phyloP scores from a whole-genome alignment of 1,284 basidiomycete genomes.

The Polyporus tsugae region DNA sequence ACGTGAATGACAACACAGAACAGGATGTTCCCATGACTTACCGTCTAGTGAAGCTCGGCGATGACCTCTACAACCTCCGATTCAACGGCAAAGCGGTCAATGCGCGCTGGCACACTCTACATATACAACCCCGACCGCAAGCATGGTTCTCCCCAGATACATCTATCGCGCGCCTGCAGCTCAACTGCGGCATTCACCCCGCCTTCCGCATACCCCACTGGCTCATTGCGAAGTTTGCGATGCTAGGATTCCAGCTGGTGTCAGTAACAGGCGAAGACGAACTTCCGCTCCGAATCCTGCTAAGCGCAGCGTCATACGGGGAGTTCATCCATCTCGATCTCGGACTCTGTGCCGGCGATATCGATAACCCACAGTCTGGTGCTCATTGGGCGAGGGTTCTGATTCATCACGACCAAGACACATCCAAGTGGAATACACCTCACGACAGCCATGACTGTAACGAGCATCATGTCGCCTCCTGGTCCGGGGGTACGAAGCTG shows the following conservation, averaged over 20 bases:
- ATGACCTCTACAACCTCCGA: slow-evolving; percentile 1
- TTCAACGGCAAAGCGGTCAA: neutral
- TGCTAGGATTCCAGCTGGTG: neutral
- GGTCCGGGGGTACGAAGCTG: neutral
- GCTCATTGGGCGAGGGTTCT: neutral
- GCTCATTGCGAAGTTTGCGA: neutral
- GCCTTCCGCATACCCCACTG: slow-evolving; percentile 3
- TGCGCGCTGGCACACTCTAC: slow-evolving; percentile 1
- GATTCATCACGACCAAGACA: neutral
- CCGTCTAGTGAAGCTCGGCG: neutral
- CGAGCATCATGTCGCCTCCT: neutral
- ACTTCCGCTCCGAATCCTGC: neutral
- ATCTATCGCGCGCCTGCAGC: neutral
- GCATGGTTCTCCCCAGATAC: neutral
- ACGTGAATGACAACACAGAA: neutral
- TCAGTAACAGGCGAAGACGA: neutral
- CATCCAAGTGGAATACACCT: neutral
- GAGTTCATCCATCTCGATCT: slow-evolving; percentile 7
- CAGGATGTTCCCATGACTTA: neutral
- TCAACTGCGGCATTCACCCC: slow-evolving; percentile 1
- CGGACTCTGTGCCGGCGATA: neutral
- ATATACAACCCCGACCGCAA: neutral
- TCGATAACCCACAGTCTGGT: neutral
- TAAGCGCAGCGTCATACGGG: neutral
- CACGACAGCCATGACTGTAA: neutral